These are phyloP conservation scores for Blastobotrys peoriensis DNA, from an alignment of 805 yeast species.

Conservation along the genomic window DNA sequence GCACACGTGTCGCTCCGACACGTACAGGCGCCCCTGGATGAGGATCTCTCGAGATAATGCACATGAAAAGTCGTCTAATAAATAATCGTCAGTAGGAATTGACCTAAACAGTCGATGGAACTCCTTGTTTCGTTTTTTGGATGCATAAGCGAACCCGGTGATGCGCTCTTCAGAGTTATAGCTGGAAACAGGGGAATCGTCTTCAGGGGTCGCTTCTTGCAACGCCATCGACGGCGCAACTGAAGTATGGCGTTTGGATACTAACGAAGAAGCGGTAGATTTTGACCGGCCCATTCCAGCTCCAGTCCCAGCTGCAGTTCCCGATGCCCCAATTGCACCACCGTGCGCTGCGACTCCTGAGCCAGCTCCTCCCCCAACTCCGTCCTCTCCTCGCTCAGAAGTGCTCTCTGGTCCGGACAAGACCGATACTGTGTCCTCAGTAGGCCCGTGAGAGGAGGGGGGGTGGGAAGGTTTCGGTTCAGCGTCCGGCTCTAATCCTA, in stretches of 20 bases:
- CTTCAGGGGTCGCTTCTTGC: too few species aligned
- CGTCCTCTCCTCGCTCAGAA: too few species aligned
- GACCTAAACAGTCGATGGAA: constrained; percentile 71
- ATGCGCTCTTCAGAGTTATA: constrained; percentile 1
- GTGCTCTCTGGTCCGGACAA: too few species aligned
- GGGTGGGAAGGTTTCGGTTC: background rate
- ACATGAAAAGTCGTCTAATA: constrained; percentile 84
- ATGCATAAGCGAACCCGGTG: constrained; percentile 23
- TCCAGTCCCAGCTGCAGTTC: too few species aligned
- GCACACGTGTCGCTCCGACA: constrained; percentile 72
- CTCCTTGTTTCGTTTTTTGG: constrained; percentile 52
- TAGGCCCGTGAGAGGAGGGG: background rate
- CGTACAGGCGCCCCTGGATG: constrained; percentile 79
- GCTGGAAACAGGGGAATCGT: background rate
- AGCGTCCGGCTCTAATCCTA: constrained; percentile 16
- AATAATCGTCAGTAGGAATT: constrained; percentile 60
- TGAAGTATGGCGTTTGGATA: background rate
- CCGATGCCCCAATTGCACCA: too few species aligned
- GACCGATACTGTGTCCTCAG: background rate
- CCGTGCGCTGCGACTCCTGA: too few species aligned
- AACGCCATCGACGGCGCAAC: too few species aligned
- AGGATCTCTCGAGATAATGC: constrained; percentile 83
- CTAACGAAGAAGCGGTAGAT: background rate
- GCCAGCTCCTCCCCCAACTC: too few species aligned
- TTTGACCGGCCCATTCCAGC: too few species aligned